Conservation (phyloP, 1,284 basidiomycete species). For the Anthracocystis panici-leucophaei region DNA sequence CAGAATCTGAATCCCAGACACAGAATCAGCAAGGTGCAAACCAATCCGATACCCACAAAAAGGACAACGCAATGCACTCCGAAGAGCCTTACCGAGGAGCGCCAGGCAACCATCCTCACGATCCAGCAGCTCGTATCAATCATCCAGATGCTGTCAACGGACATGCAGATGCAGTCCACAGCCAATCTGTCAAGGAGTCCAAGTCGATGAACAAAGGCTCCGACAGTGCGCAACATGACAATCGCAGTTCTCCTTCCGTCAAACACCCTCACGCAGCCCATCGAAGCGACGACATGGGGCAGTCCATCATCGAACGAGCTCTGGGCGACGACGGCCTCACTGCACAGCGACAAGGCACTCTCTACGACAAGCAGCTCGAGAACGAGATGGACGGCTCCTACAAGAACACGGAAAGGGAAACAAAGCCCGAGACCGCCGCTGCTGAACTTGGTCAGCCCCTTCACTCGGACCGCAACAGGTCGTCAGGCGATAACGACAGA, state of each 20-base stretch:
- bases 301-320: conserved; percentile 44
- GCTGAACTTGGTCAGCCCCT: conserved; percentile 39
- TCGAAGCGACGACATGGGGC: conserved; percentile 39
- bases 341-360: conserved; percentile 41
- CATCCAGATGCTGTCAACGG: conserved; percentile 43
- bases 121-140: conserved; percentile 45
- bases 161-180: neutral
- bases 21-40: neutral
- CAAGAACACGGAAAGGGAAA: conserved; percentile 26
- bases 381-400: conserved; percentile 47
- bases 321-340: conserved; percentile 43
- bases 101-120: conserved; percentile 53
- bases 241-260: neutral
- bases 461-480: conserved; percentile 39
- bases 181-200: neutral
- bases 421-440: conserved; percentile 29
- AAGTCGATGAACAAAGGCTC: conserved; percentile 5
- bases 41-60: neutral
- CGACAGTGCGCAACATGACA: neutral
- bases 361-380: conserved; percentile 42
- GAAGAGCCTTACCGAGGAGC: conserved; percentile 27
- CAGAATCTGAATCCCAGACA: neutral
- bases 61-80: neutral
- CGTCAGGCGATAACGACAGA: conserved; percentile 9
- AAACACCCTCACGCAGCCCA: conserved; percentile 6